Base-by-base conservation (phyloP, 768 basidiomycete genomes). In the Ramaria sp. region DNA sequence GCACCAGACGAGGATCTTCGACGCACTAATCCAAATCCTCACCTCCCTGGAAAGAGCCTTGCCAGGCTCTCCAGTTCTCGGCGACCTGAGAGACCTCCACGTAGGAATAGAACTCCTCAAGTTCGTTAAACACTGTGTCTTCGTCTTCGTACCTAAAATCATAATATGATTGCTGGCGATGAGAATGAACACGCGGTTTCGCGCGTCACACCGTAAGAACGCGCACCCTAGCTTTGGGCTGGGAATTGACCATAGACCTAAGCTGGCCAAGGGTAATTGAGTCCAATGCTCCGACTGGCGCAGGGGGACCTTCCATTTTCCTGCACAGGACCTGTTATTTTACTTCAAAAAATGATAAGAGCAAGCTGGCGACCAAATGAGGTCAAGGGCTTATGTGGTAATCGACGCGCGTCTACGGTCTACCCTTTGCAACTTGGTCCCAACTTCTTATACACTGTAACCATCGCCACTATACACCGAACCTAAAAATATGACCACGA, bases 31-130 rank as follows among this genome's bases (percentile, higher is more conserved):
- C 34, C 13, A 42, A 34, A 54, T 37, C 69, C 81, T 63, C 65
- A 88, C 91, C 88, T 70, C 82, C 82, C 31, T 77, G 71, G 67
- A 88, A 94, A 43, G 86, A 90, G 39, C 84, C 84, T 64, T 87
- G 81, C 88, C 91, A 96, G 46, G 89, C 86, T 65, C 83, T 86
- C 61, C 90, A 73, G 67, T 91, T 91, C 74, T 91, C 88, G 2
- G 81, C 82, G 20, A 92, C 85, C 67, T 93, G 89, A 0, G 88
- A 81, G 81, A 92, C 90, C 74, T 97, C 95, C 59, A 91, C 84
- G 70, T 96, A 99, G 20, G 91, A 91, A 70, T 95, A 98, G 72
- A 98, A 97, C 70, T 99, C 96, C 58, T 97, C 90, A 39, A 99
- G 84, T 68, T 99, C 96, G 64, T 88, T 87, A 79, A 95, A 85